These are phyloP conservation scores for Penicillium lividum DNA, from an alignment of 495 filamentous ascomycete genomes.

Conservation along the genomic window DNA sequence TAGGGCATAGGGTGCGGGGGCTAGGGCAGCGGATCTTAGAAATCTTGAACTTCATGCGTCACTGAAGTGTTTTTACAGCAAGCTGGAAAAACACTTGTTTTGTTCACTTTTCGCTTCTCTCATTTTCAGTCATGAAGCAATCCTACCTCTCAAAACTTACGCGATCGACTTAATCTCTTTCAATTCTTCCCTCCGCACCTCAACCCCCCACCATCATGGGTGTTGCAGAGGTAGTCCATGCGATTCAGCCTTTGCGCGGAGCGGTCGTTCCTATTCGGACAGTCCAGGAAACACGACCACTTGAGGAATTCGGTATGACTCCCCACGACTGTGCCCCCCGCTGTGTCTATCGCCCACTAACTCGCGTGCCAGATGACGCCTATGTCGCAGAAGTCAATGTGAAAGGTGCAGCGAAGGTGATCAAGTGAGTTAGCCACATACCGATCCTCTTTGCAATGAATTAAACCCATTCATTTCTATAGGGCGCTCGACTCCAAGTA, in stretches of 20 bases:
- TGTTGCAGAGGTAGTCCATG: slow-evolving; percentile 22
- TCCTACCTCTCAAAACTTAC: neutral
- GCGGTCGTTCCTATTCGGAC: slow-evolving; percentile 39
- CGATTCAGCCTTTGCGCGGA: slow-evolving; percentile 33
- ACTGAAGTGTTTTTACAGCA: neutral
- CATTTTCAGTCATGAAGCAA: neutral
- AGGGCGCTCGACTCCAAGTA: slow-evolving; percentile 49
- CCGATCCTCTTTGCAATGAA: neutral
- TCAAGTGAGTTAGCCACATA: slow-evolving; percentile 38
- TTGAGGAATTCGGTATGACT: slow-evolving; percentile 41
- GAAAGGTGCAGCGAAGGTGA: slow-evolving; percentile 46
- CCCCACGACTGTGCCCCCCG: neutral
- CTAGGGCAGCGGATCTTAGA: slow-evolving; percentile 18
- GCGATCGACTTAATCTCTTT: neutral
- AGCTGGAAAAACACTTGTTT: too few species aligned
- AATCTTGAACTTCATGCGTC: slow-evolving; percentile 21
- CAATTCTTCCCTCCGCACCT: neutral
- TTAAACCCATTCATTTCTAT: neutral
- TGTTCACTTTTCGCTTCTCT: neutral
- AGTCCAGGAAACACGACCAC: slow-evolving; percentile 43
- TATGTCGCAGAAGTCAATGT: slow-evolving; percentile 47
- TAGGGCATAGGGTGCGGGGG: slow-evolving; percentile 43
- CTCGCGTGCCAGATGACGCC: slow-evolving; percentile 35
- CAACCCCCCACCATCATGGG: slow-evolving; percentile 25
- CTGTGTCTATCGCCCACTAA: slow-evolving; percentile 8